phyloP scores from a whole-genome alignment of 495 filamentous ascomycete genomes.

The Penicillium riverlandense region DNA sequence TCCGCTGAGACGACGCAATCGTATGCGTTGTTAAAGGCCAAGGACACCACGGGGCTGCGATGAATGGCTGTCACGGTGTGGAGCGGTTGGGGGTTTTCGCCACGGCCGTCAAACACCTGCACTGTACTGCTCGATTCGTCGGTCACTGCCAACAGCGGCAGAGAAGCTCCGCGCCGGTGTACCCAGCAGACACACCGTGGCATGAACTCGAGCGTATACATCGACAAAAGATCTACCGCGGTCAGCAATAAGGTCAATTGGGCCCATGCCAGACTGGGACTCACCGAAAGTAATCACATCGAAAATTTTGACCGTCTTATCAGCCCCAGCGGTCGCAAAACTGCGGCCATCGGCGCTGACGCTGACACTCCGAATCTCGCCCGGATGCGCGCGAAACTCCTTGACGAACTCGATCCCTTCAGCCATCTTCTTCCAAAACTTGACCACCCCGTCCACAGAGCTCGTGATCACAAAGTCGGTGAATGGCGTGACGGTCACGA shows the following conservation, averaged over 20 bases:
- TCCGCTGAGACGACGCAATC: slow-evolving; percentile 89
- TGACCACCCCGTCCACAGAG: slow-evolving; percentile 87
- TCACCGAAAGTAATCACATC: slow-evolving; percentile 87
- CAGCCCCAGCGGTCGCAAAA: slow-evolving; percentile 81
- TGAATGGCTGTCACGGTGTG: slow-evolving; percentile 73
- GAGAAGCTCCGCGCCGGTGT: slow-evolving; percentile 76
- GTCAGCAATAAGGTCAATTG: slow-evolving; percentile 6
- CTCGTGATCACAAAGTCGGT: slow-evolving; percentile 94
- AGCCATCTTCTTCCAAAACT: slow-evolving; percentile 97
- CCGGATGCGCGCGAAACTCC: slow-evolving; percentile 85
- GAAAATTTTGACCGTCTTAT: slow-evolving; percentile 91
- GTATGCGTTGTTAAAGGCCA: slow-evolving; percentile 83
- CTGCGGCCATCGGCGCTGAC: slow-evolving; percentile 86
- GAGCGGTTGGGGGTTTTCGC: slow-evolving; percentile 65
- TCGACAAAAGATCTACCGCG: slow-evolving; percentile 65
- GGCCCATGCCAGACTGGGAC: slow-evolving; percentile 1
- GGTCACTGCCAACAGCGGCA: slow-evolving; percentile 88
- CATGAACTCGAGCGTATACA: slow-evolving; percentile 64
- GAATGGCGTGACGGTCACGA: slow-evolving; percentile 74
- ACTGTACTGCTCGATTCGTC: slow-evolving; percentile 65
- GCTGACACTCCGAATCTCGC: slow-evolving; percentile 75
- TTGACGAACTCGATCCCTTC: slow-evolving; percentile 95
- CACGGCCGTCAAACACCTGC: slow-evolving; percentile 80
- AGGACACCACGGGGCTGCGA: slow-evolving; percentile 65
- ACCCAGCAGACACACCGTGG: slow-evolving; percentile 90